Conservation (phyloP, 495 filamentous ascomycete species). For the Penicillium alfredii region DNA sequence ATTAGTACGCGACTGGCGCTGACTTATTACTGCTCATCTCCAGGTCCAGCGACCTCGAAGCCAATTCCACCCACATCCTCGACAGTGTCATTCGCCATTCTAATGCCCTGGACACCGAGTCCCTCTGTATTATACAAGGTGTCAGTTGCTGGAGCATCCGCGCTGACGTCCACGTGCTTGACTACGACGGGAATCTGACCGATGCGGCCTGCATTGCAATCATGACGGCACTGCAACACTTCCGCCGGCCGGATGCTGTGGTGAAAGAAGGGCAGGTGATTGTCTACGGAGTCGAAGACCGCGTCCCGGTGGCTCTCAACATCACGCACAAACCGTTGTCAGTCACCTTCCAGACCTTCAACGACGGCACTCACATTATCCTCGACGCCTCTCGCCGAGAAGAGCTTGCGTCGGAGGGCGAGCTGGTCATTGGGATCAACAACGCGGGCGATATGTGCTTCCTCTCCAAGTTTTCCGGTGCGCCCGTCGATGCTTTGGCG, state of each 20-base stretch:
- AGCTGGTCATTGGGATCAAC: slow-evolving; percentile 81
- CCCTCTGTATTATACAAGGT: slow-evolving; percentile 85
- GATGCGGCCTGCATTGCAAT: slow-evolving; percentile 81
- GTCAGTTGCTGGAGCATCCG: slow-evolving; percentile 85
- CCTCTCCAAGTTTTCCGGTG: slow-evolving; percentile 80
- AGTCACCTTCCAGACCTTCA: slow-evolving; percentile 76
- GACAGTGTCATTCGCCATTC: slow-evolving; percentile 92
- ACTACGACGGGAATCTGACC: slow-evolving; percentile 81
- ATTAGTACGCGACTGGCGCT: too few species aligned
- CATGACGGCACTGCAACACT: slow-evolving; percentile 82
- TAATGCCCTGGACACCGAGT: slow-evolving; percentile 87
- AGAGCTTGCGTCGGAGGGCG: slow-evolving; percentile 79
- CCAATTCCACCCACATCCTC: slow-evolving; percentile 76
- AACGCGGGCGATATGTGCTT: slow-evolving; percentile 86
- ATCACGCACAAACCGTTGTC: slow-evolving; percentile 88
- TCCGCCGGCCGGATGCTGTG: slow-evolving; percentile 78
- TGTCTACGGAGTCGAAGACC: slow-evolving; percentile 74
- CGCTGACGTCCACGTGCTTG: slow-evolving; percentile 82
- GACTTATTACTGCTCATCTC: slow-evolving; percentile 5
- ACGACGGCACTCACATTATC: slow-evolving; percentile 59
- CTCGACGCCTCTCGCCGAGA: slow-evolving; percentile 76
- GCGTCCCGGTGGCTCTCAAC: slow-evolving; percentile 81
- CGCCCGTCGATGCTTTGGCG: slow-evolving; percentile 67
- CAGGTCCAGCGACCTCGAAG: slow-evolving; percentile 70
- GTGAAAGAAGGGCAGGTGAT: slow-evolving; percentile 76